Evolutionary conservation across 768 basidiomycete genomes (phyloP).

Genomic region (Astraeus odoratus): DNA sequence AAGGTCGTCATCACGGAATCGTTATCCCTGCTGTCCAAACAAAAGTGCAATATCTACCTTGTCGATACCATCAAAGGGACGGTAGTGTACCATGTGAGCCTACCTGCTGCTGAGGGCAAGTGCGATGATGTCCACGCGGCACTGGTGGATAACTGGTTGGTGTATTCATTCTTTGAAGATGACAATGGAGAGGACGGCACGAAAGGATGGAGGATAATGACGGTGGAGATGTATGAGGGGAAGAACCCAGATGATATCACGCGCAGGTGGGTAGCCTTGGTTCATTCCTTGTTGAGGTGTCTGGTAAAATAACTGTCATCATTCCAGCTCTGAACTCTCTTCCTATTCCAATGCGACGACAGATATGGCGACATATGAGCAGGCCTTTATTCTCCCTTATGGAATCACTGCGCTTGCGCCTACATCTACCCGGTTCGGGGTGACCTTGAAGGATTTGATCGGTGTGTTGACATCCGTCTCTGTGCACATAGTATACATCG

Average conservation of each 20-base stretch:
- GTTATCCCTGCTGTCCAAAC: slow-evolving; percentile 7
- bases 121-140: slow-evolving; percentile 60
- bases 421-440: slow-evolving; percentile 84
- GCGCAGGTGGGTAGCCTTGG: slow-evolving; percentile 46
- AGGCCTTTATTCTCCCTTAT: slow-evolving; percentile 63
- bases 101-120: slow-evolving; percentile 38
- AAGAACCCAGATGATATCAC: slow-evolving; percentile 57
- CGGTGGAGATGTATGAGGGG: slow-evolving; percentile 88
- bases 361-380: slow-evolving; percentile 53
- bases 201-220: slow-evolving; percentile 69
- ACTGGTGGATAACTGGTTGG: slow-evolving; percentile 88
- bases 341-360: slow-evolving; percentile 48
- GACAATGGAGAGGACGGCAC: slow-evolving; percentile 34
- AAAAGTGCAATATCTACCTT: slow-evolving; percentile 60
- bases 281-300: slow-evolving; percentile 14
- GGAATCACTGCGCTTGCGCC: slow-evolving; percentile 63
- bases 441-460: slow-evolving; percentile 80
- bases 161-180: slow-evolving; percentile 72
- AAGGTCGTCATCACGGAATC: slow-evolving; percentile 56
- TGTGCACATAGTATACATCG: no score
- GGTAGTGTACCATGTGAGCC: slow-evolving; percentile 55
- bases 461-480: slow-evolving; percentile 44
- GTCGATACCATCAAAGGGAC: slow-evolving; percentile 78
- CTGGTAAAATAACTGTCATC: neutral
- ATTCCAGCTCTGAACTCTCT: slow-evolving; percentile 44